Conservation (phyloP, 805 yeast species). For the Candida anglica region DNA sequence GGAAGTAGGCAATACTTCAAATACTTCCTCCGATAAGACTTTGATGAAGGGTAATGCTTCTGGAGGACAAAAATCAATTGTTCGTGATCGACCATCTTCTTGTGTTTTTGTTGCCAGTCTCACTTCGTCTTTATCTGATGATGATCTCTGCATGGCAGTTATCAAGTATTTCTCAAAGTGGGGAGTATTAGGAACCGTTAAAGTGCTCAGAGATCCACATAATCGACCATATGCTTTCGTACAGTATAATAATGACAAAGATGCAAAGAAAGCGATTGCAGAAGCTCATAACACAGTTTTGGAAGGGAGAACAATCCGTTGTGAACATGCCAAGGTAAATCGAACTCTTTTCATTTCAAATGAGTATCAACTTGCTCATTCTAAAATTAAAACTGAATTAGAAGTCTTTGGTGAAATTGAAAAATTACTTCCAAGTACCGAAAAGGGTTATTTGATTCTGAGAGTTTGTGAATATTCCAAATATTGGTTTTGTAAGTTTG, state of each 20-base stretch:
- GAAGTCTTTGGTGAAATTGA: conserved; percentile 73
- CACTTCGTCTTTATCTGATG: conserved; percentile 62
- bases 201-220: conserved; percentile 76
- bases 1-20: too few species aligned
- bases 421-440: conserved; percentile 45
- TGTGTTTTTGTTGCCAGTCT: conserved; percentile 88
- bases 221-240: conserved; percentile 92
- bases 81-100: conserved; percentile 70
- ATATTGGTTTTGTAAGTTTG: conserved; percentile 75
- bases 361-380: conserved; percentile 15
- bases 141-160: conserved; percentile 66
- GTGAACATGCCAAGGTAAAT: conserved; percentile 90
- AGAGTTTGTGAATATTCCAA: conserved; percentile 17
- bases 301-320: conserved; percentile 74
- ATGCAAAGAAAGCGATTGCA: conserved; percentile 63
- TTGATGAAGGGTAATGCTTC: too few species aligned
- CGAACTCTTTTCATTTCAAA: conserved; percentile 68
- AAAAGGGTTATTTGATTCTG: conserved; percentile 21
- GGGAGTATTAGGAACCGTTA: conserved; percentile 70
- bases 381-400: conserved; percentile 35
- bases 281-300: conserved; percentile 66
- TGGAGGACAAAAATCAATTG: too few species aligned
- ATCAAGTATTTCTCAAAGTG: conserved; percentile 63
- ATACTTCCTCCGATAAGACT: neutral
- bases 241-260: conserved; percentile 69